Conservation (phyloP, 2,329 filamentous ascomycete genomes). For the Exophiala calicioides region DNA sequence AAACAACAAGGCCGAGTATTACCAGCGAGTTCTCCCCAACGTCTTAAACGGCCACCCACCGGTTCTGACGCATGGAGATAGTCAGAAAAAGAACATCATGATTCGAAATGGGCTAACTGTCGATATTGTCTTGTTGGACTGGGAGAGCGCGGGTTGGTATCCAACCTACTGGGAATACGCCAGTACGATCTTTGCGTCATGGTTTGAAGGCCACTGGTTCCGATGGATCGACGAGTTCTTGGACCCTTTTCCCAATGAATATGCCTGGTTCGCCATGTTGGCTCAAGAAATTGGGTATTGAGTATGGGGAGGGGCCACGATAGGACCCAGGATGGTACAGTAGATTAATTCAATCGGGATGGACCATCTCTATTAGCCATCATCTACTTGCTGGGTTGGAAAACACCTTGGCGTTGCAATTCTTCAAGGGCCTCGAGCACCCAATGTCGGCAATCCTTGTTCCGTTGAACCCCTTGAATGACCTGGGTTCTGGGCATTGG, state of each 20-base stretch:
- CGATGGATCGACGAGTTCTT: background rate
- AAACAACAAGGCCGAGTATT: conserved; percentile 32
- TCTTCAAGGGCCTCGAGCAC: background rate
- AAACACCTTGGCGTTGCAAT: conserved; percentile 4
- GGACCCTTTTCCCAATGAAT: conserved; percentile 2
- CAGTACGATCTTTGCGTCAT: background rate
- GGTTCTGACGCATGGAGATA: conserved; percentile 3
- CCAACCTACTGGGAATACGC: conserved; percentile 5
- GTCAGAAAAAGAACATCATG: conserved; percentile 4
- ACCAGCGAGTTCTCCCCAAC: conserved; percentile 14
- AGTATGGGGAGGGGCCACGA: background rate
- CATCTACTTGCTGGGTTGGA: background rate
- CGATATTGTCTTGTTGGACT: conserved; percentile 2
- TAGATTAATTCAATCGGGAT: no score
- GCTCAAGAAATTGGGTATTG: background rate
- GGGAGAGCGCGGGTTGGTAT: conserved; percentile 4
- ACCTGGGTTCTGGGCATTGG: background rate
- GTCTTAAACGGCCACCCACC: background rate
- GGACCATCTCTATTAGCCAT: no score
- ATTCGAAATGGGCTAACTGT: background rate
- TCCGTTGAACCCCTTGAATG: background rate
- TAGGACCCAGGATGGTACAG: no score
- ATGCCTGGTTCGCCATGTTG: conserved; percentile 1
- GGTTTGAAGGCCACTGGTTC: conserved; percentile 4
- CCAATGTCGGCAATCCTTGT: conserved; percentile 8